phyloP scores from a whole-genome alignment of 2,329 filamentous ascomycete species.

The Cucurbitaria berberidis region DNA sequence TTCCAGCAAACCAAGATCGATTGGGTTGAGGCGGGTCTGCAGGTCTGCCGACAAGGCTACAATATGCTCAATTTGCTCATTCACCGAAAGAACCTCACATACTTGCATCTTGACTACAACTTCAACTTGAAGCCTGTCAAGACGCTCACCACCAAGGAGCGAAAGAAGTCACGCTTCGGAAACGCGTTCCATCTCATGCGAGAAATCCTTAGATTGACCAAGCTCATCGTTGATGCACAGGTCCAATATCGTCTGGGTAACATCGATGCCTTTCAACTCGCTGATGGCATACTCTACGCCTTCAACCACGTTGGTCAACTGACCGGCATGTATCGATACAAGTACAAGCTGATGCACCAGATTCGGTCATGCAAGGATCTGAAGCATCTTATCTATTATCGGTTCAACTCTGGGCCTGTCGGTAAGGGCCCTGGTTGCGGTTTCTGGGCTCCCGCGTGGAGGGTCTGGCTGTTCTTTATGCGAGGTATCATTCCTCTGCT shows the following conservation, averaged over 20 bases:
- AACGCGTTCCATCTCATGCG: slow-evolving; percentile 99
- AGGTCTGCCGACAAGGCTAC: slow-evolving; percentile 97
- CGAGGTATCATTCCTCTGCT: slow-evolving; percentile 95
- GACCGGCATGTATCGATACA: slow-evolving; percentile 99
- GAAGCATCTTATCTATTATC: slow-evolving; percentile 99
- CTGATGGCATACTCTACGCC: slow-evolving; percentile 97
- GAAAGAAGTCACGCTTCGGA: slow-evolving; percentile 98
- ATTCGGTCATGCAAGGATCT: slow-evolving; percentile 98
- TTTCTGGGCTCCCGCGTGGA: slow-evolving; percentile 98
- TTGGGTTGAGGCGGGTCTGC: slow-evolving; percentile 98
- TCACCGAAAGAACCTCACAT: slow-evolving; percentile 97
- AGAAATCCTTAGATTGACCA: slow-evolving; percentile 93
- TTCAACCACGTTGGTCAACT: slow-evolving; percentile 99
- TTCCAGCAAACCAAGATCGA: slow-evolving; percentile 99
- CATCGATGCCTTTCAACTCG: slow-evolving; percentile 97
- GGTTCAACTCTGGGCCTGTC: slow-evolving; percentile 95
- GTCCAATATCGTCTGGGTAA: slow-evolving; percentile 97
- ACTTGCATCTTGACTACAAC: slow-evolving; percentile 98
- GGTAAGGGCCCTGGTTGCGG: slow-evolving; percentile 97
- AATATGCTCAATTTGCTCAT: slow-evolving; percentile 99
- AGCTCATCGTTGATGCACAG: slow-evolving; percentile 97
- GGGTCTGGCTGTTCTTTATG: slow-evolving; percentile 99
- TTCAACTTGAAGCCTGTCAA: slow-evolving; percentile 99
- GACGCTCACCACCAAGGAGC: slow-evolving; percentile 96
- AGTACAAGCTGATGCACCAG: slow-evolving; percentile 99